Evolutionary conservation across 495 filamentous ascomycete genomes (phyloP).

Genomic region (Aspergillus haitiensis): DNA sequence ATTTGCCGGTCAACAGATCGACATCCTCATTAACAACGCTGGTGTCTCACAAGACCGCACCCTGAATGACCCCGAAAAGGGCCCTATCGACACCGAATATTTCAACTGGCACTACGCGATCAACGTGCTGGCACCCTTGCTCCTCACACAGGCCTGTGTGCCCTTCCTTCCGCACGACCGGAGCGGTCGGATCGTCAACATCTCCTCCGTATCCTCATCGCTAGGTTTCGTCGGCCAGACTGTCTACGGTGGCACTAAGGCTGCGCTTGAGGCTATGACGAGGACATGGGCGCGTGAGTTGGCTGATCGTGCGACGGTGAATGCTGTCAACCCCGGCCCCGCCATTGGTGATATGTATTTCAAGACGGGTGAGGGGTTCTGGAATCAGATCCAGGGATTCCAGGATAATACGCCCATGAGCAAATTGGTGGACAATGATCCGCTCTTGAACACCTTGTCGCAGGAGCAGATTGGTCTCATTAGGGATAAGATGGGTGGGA

Average conservation of each 20-base stretch:
- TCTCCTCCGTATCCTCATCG: constrained; percentile 68
- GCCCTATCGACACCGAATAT: constrained; percentile 51
- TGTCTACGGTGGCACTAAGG: constrained; percentile 88
- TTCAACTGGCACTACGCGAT: constrained; percentile 73
- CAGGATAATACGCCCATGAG: constrained; percentile 69
- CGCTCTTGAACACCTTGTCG: constrained; percentile 55
- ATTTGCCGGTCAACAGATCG: constrained; percentile 58
- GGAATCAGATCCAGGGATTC: constrained; percentile 56
- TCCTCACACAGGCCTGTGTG: constrained; percentile 69
- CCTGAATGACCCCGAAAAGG: constrained; percentile 55
- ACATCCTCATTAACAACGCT: constrained; percentile 90
- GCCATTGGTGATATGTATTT: constrained; percentile 78
- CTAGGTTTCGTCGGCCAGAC: constrained; percentile 69
- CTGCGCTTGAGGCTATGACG: constrained; percentile 89
- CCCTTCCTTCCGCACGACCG: constrained; percentile 73
- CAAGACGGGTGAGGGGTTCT: constrained; percentile 54
- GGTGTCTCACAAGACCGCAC: constrained; percentile 62
- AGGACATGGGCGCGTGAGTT: constrained; percentile 85
- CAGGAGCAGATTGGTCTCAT: constrained; percentile 59
- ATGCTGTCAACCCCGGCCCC: constrained; percentile 85
- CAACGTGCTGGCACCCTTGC: constrained; percentile 84
- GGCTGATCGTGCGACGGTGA: constrained; percentile 74
- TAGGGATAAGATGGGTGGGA: constrained; percentile 62
- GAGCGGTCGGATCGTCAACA: constrained; percentile 75
- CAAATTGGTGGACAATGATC: constrained; percentile 41